Base-by-base conservation (phyloP, 805 yeast genomes). In the Citeromyces matritensis region DNA sequence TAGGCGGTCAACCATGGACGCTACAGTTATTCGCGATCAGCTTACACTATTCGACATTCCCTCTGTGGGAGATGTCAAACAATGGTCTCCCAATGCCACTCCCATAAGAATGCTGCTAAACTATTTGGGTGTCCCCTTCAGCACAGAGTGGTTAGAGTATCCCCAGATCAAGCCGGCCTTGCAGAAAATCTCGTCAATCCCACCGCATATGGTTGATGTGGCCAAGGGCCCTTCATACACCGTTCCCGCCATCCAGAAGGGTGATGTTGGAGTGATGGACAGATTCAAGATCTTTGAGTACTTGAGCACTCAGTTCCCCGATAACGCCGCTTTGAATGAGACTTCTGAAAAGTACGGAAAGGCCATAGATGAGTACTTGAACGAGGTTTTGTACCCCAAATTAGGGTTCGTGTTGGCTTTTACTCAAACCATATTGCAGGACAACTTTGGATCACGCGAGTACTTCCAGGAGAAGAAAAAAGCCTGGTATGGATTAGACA, bases 71-170 rank as follows among this genome's bases (percentile, higher is more conserved):
- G 10, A 11, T n/a, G 15, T 14, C 17, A 26, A 10, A 4, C 15
- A 24, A 9, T 31, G 33, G 33, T 31, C 33, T 13, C 29, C 33
- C 24, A 31, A 31, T 9, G 15, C 30, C 11, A 15, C 23, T 9
- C 28, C 21, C 14, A 31, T 29, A 4, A 24, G 33, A n/a, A 24
- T 31, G 33, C 12, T 26, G 11, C 33, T 31, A 17, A 31, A 31
- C 19, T 26, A 26, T 12, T n/a, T 31, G 29, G 15, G 26, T 23
- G 24, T 31, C 7, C 30, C 33, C 13, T 31, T 23, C 23, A 19
- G n/a, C 10, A 29, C 15, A 19, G 23, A 31, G 1, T 31, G 33
- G 33, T 17, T 31, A n/a, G 26, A 28, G 9, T 26, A 31, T 15
- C 24, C 33, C 9, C 28, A 31, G 23, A 23, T 31, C 8, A 26